Base-by-base conservation (phyloP, 2,329 filamentous ascomycete genomes). In the Grosmannia huntii region DNA sequence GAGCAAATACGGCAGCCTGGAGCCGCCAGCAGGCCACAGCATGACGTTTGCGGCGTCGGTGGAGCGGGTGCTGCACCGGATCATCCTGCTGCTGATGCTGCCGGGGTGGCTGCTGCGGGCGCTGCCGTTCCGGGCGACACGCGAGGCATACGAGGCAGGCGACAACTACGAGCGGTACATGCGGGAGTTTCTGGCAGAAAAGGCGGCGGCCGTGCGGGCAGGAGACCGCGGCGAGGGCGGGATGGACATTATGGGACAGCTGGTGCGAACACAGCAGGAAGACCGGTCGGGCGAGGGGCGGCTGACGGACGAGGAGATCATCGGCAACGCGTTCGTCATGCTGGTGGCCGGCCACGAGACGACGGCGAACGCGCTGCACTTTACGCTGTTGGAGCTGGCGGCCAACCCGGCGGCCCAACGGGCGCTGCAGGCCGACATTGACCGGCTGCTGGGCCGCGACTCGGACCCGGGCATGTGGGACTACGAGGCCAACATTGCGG, bases 291-390 rank as follows among this genome's bases (percentile, higher is more conserved):
- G 55, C 48, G 50, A 57, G 66, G 16, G 14, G 0, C 56, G 69
- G 21, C 69, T 86, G n/a, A 75, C 71, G 5, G 80, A 84, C 62
- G 76, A 77, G 5, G 86, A 90, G 58, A 85, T 91, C 60, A 72
- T 87, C 31, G 86, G 86, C 55, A 90, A 90, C 66, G 82, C 86
- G 23, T 86, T 85, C 62, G 74, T 85, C 64, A 82, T 84, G 70
- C 76, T 81, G 60, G 75, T 91, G 1, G 88, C 89, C 0, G 89
- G 89, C 14, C 87, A 94, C 69, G 89, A 94, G 70, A 91, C 88
- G 1, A 87, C 87, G 2, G 87, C 87, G 53, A 89, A 88, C 68
- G 79, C 81, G 4, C 75, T 90, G 46, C 85, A 91, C 70, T 90
- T 88, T 67, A 77, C 83, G 2, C 70, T 90, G 4, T 67, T 89